These are phyloP conservation scores for Yarrowia hollandica DNA, from an alignment of 805 yeast species.

Conservation along the genomic window DNA sequence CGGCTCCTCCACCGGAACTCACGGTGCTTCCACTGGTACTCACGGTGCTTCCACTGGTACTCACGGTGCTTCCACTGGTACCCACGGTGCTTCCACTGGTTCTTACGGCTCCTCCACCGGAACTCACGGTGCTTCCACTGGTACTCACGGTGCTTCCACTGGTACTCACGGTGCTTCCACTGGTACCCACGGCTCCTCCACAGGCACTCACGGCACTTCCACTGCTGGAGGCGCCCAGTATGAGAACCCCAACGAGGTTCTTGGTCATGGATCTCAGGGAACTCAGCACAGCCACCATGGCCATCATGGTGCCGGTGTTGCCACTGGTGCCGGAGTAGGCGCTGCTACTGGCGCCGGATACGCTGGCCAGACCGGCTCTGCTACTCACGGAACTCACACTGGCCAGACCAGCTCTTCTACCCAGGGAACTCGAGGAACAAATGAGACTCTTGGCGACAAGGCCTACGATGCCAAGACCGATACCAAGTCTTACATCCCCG, in stretches of 20 bases:
- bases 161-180: too few species aligned
- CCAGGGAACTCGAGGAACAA: not conserved
- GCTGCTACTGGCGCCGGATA: slow-evolving; percentile 17
- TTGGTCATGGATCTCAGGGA: not conserved
- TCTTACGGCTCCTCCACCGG: not conserved
- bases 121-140: too few species aligned
- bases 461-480: slow-evolving; percentile 14
- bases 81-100: too few species aligned
- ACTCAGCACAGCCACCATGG: slow-evolving; percentile 1
- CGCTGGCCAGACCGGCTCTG: slow-evolving; percentile 17
- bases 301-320: not conserved
- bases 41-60: too few species aligned
- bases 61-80: too few species aligned
- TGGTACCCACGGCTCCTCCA: too few species aligned
- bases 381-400: not conserved
- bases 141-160: too few species aligned
- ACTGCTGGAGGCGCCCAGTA: slow-evolving; percentile 11
- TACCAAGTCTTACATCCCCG: slow-evolving; percentile 19
- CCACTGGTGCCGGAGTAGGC: slow-evolving; percentile 23
- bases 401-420: not conserved
- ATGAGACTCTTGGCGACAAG: slow-evolving; percentile 9
- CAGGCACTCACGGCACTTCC: not conserved
- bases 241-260: slow-evolving; percentile 10
- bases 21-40: too few species aligned
- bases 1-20: not conserved